Conservation (phyloP, 2,329 filamentous ascomycete species). For the Acephala macrosclerotiorum region DNA sequence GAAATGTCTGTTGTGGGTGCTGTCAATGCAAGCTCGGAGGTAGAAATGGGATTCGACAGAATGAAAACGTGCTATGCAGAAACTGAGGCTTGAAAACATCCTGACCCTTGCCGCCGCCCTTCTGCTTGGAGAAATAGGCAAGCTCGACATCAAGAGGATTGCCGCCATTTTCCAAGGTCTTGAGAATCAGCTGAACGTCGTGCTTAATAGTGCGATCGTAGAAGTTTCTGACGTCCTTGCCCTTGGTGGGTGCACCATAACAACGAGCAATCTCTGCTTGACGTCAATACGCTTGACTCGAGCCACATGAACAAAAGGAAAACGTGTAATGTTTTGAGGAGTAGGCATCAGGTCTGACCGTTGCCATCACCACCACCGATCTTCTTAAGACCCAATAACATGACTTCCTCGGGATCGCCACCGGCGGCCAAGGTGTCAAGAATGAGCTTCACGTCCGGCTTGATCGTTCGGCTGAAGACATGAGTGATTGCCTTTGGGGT, state of each 20-base stretch:
- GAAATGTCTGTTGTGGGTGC: too few species aligned
- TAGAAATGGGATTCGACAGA: not conserved
- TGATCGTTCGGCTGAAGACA: conserved; percentile 20
- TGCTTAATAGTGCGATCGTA: conserved; percentile 21
- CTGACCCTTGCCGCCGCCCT: conserved; percentile 23
- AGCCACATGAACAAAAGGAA: not conserved
- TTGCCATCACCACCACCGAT: conserved; percentile 16
- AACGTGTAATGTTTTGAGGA: conserved; percentile 6
- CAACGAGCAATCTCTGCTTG: conserved; percentile 28
- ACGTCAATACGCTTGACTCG: conserved; percentile 22
- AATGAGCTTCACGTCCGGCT: conserved; percentile 24
- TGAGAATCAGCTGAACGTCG: conserved; percentile 23
- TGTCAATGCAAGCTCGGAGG: too few species aligned
- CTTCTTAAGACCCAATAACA: conserved; percentile 20
- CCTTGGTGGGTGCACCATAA: conserved; percentile 25
- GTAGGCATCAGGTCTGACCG: conserved; percentile 16
- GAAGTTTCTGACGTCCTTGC: conserved; percentile 22
- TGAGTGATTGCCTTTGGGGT: conserved; percentile 21
- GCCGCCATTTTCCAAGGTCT: conserved; percentile 18
- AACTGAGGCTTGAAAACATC: not conserved
- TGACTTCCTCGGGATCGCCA: conserved; percentile 23
- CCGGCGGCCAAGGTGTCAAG: conserved; percentile 18
- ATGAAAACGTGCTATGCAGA: conserved; percentile 3
- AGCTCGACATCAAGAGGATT: conserved; percentile 26
- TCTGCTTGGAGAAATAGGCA: conserved; percentile 11